A percentile compares a stretch with the other conserved stretches of the same genome.
Evolutionary conservation across 2,329 filamentous ascomycete species (phyloP).

Genomic region (Exophiala sp.): DNA sequence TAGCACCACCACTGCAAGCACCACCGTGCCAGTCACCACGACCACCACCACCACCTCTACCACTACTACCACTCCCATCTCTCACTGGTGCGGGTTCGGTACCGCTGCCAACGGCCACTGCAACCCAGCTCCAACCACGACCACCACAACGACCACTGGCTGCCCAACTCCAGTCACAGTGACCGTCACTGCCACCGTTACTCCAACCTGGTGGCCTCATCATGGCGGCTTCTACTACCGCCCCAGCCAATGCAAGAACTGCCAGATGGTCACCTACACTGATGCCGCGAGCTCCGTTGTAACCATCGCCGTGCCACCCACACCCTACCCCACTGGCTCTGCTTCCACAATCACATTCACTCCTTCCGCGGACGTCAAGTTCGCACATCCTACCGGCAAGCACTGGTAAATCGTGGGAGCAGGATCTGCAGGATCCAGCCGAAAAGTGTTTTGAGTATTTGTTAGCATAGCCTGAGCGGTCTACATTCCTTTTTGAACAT

Average conservation of each 20-base stretch:
- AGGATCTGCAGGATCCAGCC: too few relatives aligned
- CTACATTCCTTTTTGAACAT: too few relatives aligned
- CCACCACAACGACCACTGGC: constrained; percentile 5
- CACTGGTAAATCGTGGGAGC: too few relatives aligned
- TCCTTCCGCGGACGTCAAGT: background rate
- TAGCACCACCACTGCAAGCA: background rate
- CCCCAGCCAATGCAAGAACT: background rate
- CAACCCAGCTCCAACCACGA: constrained; percentile 12
- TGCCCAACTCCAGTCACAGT: constrained; percentile 12
- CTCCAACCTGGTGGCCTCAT: constrained; percentile 6
- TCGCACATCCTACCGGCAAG: too few relatives aligned
- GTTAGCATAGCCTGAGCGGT: too few relatives aligned
- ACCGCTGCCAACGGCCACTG: constrained; percentile 17
- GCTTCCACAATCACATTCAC: background rate
- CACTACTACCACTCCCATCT: constrained; percentile 5
- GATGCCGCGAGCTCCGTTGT: background rate
- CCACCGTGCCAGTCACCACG: constrained; percentile 4
- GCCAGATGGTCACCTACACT: background rate
- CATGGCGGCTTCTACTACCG: constrained; percentile 7
- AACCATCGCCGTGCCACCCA: background rate
- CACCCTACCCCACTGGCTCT: background rate
- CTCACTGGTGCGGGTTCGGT: constrained; percentile 21
- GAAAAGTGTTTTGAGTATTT: too few relatives aligned
- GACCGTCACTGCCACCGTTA: constrained; percentile 16
- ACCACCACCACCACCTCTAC: constrained; percentile 7